Evolutionary conservation across 1,284 basidiomycete genomes (phyloP), one percentile per base, ranked within the genome.

Genomic region (Sparassis latifolia): DNA sequence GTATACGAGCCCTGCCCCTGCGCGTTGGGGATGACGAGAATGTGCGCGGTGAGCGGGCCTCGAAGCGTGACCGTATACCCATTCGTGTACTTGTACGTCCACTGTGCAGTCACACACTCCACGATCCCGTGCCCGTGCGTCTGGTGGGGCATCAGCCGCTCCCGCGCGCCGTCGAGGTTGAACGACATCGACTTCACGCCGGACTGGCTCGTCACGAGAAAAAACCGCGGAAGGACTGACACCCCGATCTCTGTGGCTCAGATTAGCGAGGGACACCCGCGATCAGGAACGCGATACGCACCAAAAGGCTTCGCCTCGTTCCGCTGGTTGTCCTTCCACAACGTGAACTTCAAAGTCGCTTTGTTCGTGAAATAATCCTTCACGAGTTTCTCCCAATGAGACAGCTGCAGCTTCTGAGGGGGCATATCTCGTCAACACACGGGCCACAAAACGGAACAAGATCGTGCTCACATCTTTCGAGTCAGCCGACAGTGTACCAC

Each of bases 231-330:
- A 33, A 90, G 70, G 52, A 89, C 86, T 29, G 83, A 81, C 43
- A 81, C 76, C 45, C 79, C 80, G 53, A 90, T 86, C 68, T 89
- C 88, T 89, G 63, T 31, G 43, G 12, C 35, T 7, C 35, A 20
- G 35, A 45, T 42, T 28, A 12, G 27, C 31, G 27, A 42, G 37
- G 50, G 31, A 28, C 33, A 40, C n/a, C 29, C 27, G 27, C 35
- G n/a, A 33, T n/a, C 32, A 20, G 28, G 35, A 4, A 10, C 10
- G 12, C 9, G 42, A 37, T 44, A 70, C 82, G 51, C 51, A 89
- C 88, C 85, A 60, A 90, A 89, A 20, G 82, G 81, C 61, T 89
- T 90, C 33, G 86, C 86, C 62, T 90, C 87, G 38, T 74, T 76
- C 56, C 73, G 75, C 59, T 82, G 78, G 58, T 84, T 88, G 63